Evolutionary conservation across 2,329 filamentous ascomycete genomes (phyloP), one percentile per base, ranked within the genome.

Genomic region (Cladosporium austrohemisphaericum): DNA sequence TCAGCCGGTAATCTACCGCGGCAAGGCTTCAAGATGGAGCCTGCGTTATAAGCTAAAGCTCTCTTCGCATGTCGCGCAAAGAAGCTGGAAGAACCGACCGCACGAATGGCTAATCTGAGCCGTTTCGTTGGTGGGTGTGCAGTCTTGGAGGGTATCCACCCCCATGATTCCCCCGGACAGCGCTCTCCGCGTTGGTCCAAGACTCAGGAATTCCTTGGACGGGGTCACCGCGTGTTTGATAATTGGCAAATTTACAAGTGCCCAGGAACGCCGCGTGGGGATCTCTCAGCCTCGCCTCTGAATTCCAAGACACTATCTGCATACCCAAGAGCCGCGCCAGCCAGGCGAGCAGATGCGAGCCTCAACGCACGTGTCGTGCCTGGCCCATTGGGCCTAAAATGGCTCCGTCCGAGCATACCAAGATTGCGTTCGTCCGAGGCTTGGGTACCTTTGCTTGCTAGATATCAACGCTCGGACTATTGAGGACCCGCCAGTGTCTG

Each of bases 351-450:
- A 29, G 22, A 35, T 45, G 41, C 26, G 41, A 45, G 41, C 10
- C 41, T 33, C 41, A 45, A 36, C 31, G 4, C 41, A 45, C 41
- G 41, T 45, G 31, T 45, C 23, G 31, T 23, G 23, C 29, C 41
- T 25, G 31, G 16, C 23, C 31, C 31, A 45, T 45, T 45, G 41
- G 40, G 20, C 22, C 31, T 23, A n/a, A 20, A 14, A 19, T 20
- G 31, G 29, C 22, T 33, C 26, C 20, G 4, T 16, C 22, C 41
- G 20, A 33, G 31, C 29, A 45, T 36, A 45, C 41, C 41, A 45
- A 45, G 41, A 28, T 45, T 45, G 41, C 41, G 41, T 45, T 45
- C 41, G 41, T 45, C 41, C 41, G 41, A 36, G 29, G 41, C 31
- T 28, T 45, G 31, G 31, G 23, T 28, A 14, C 2, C 18, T 23